Conservation (phyloP, 768 basidiomycete species). For the Suillus lakei region DNA sequence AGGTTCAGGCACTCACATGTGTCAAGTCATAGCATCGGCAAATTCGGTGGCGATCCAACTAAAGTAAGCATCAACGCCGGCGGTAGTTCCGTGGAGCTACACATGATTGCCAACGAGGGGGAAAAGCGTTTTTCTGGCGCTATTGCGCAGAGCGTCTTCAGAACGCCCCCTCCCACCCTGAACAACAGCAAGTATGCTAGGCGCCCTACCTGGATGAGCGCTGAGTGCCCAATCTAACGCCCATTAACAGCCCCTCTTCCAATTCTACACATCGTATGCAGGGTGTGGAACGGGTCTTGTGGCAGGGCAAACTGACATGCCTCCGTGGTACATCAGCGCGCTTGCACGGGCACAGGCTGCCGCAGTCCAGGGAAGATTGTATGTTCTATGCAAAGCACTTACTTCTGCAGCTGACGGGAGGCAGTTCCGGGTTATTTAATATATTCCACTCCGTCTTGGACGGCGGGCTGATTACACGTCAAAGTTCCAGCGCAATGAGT, state of each 20-base stretch:
- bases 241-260: slow-evolving; percentile 50
- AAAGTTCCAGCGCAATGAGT: slow-evolving; percentile 48
- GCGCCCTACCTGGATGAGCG: slow-evolving; percentile 5
- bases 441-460: slow-evolving; percentile 61
- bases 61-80: slow-evolving; percentile 61
- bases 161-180: slow-evolving; percentile 53
- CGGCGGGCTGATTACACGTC: slow-evolving; percentile 52
- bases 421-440: slow-evolving; percentile 48
- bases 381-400: slow-evolving; percentile 21
- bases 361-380: slow-evolving; percentile 46
- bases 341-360: slow-evolving; percentile 61
- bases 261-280: slow-evolving; percentile 52
- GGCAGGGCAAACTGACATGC: slow-evolving; percentile 45
- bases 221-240: background rate
- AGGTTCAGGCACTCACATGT: slow-evolving; percentile 43
- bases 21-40: slow-evolving; percentile 39
- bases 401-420: slow-evolving; percentile 7
- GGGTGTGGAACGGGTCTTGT: slow-evolving; percentile 50
- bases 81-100: slow-evolving; percentile 58
- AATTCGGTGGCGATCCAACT: slow-evolving; percentile 45
- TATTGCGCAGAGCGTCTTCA: slow-evolving; percentile 66
- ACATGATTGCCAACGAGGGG: slow-evolving; percentile 50
- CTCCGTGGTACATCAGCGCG: slow-evolving; percentile 54
- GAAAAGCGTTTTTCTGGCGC: slow-evolving; percentile 53
- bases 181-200: slow-evolving; percentile 53